Evolutionary conservation across 345 rosid genomes (phyloP), one percentile per base, ranked within the genome.

Genomic region (Carallia brachiata): DNA sequence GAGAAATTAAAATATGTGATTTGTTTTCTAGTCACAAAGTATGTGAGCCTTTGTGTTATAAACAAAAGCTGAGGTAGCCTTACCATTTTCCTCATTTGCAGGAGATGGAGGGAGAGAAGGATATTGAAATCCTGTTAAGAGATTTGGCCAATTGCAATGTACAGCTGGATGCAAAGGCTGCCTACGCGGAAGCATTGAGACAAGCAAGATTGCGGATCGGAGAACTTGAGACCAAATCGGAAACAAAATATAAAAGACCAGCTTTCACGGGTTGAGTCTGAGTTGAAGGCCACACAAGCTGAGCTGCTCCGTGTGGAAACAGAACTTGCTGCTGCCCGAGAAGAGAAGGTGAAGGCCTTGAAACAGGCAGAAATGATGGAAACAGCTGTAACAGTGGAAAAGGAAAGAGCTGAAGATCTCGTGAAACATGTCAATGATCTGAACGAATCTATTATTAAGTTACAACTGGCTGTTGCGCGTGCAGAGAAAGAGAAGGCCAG

Each of bases 151-250:
- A 69, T 67, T 66, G 34, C 74, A 88, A 79, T 68, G 67, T 79
- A 68, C 88, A 88, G 56, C 52, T 82, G 28, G 84, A 85, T 67
- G 83, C 85, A 9, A 88, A 77, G 39, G 79, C 75, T 39, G 63
- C 44, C 44, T 70, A 28, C 61, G 44, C 67, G 9, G 70, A 63
- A 36, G 83, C 82, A 58, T 66, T 66, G 60, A 28, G 31, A 17
- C 75, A 74, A 34, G 84, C 82, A 55, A 54, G 58, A 30, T 13
- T 15, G 39, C 69, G 31, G 63, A 39, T 77, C 0, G 36, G 75
- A 56, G 81, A 72, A 50, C 84, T 88, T 1, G 80, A 82, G 76
- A 69, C 60, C 12, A 85, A 75, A 67, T 68, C 27, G 0, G 88
- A 80, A 61, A 47, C 71, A 27, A 7, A 74, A 76, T 62, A 0